A percentile compares a stretch with the other conserved stretches of the same genome.
Evolutionary conservation across 2,329 filamentous ascomycete species (phyloP).

Genomic region (Boeremia lycopersici): DNA sequence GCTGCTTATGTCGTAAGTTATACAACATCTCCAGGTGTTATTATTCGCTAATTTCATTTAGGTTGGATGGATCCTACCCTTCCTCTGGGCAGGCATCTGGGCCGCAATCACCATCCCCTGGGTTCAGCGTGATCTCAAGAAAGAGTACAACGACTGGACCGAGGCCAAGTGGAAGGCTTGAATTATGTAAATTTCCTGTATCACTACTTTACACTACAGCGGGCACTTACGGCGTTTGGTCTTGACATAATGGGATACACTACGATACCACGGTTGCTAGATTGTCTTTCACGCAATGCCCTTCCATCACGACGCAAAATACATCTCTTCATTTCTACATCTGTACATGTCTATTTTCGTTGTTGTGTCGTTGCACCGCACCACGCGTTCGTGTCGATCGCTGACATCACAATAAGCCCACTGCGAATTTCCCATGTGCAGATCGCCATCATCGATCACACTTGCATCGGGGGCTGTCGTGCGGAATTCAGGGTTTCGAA

Average conservation of each 20-base stretch:
- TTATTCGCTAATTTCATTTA: constrained; percentile 18
- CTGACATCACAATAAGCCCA: constrained; percentile 16
- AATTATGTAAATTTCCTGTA: constrained; percentile 8
- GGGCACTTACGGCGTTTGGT: constrained; percentile 9
- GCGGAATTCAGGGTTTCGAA: background rate
- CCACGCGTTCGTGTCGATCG: constrained; percentile 6
- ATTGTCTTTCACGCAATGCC: constrained; percentile 5
- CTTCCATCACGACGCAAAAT: background rate
- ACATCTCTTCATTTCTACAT: background rate
- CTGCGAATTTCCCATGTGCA: background rate
- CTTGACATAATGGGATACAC: background rate
- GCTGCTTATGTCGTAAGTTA: constrained; percentile 55
- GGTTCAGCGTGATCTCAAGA: constrained; percentile 47
- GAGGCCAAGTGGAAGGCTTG: constrained; percentile 47
- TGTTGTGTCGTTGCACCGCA: background rate
- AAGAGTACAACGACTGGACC: constrained; percentile 46
- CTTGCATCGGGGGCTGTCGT: background rate
- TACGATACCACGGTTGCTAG: constrained; percentile 14
- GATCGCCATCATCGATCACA: constrained; percentile 2
- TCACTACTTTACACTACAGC: constrained; percentile 1
- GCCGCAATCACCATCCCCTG: constrained; percentile 53
- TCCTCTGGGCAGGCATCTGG: constrained; percentile 58
- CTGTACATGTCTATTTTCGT: background rate
- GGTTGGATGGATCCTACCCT: constrained; percentile 57
- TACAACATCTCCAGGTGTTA: no score